These are phyloP conservation scores for Eustoma russellianum DNA, from an alignment of 257 asterid genomes.

Conservation along the genomic window DNA sequence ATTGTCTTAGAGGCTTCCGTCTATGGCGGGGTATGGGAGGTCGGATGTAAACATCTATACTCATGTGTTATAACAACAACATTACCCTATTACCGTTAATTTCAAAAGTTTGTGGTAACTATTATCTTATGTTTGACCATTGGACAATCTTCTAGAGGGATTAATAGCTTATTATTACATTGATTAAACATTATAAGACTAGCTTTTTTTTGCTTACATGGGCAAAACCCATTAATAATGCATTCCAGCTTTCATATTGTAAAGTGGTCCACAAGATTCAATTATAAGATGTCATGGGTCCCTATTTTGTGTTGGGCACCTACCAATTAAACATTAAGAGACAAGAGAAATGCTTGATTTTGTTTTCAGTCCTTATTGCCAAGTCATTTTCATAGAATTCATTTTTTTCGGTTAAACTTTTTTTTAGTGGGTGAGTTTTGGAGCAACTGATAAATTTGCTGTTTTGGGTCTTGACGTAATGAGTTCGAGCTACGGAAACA, in stretches of 20 bases:
- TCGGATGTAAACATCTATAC: too few relatives aligned
- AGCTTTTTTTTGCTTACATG: neutral
- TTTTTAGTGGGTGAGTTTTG: too few relatives aligned
- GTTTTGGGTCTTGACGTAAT: too few relatives aligned
- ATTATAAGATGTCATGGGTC: slow-evolving; percentile 15
- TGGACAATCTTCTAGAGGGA: neutral
- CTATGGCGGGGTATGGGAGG: too few relatives aligned
- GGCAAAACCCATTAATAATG: slow-evolving; percentile 10
- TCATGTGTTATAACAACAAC: too few relatives aligned
- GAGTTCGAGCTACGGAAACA: too few relatives aligned
- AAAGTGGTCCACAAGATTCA: slow-evolving; percentile 25
- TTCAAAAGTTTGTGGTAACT: too few relatives aligned
- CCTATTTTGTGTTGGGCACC: slow-evolving; percentile 11
- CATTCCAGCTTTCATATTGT: slow-evolving; percentile 17
- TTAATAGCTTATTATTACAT: neutral
- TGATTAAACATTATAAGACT: neutral
- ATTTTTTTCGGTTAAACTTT: neutral
- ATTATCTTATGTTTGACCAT: too few relatives aligned
- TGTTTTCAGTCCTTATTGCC: slow-evolving; percentile 16
- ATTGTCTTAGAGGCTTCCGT: too few relatives aligned
- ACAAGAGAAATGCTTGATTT: slow-evolving; percentile 7
- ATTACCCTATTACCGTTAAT: too few relatives aligned
- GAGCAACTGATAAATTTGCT: too few relatives aligned
- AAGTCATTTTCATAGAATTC: slow-evolving; percentile 23
- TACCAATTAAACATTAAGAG: neutral